Conservation (phyloP, 306 rosid genomes). For the Vachellia collinsii region DNA sequence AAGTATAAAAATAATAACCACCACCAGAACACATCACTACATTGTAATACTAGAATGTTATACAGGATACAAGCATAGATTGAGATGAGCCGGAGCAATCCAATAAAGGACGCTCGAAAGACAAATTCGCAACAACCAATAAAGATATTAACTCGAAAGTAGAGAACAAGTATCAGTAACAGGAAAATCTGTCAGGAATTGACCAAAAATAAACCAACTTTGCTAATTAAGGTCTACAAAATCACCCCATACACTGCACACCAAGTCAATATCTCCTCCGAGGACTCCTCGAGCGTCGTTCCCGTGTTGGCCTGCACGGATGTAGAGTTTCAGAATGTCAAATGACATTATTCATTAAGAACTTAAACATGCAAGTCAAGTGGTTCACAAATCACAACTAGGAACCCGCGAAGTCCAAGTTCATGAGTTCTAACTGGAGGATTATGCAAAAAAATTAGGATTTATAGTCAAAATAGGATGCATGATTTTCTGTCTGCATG, state of each 20-base stretch:
- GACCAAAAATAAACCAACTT: slow-evolving; percentile 33
- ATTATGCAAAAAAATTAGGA: not conserved
- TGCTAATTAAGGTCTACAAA: slow-evolving; percentile 35
- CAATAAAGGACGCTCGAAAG: slow-evolving; percentile 33
- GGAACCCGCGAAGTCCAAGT: not conserved
- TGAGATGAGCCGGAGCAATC: slow-evolving; percentile 33
- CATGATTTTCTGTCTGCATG: not conserved
- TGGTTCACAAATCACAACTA: not conserved
- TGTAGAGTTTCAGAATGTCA: slow-evolving; percentile 28
- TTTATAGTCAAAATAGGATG: not conserved
- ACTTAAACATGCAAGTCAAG: not conserved
- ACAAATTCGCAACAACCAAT: slow-evolving; percentile 33
- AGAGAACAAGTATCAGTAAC: slow-evolving; percentile 28
- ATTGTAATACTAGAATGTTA: slow-evolving; percentile 27
- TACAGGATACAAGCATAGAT: slow-evolving; percentile 24
- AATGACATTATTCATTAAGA: not conserved
- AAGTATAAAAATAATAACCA: not conserved
- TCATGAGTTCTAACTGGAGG: not conserved
- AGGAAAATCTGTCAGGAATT: slow-evolving; percentile 33
- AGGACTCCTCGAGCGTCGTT: slow-evolving; percentile 97
- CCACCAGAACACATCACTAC: slow-evolving; percentile 22
- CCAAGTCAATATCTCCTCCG: slow-evolving; percentile 74
- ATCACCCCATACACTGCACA: slow-evolving; percentile 37
- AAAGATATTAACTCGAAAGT: slow-evolving; percentile 28
- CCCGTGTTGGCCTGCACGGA: slow-evolving; percentile 70